Base-by-base conservation (phyloP, 1,284 basidiomycete genomes). In the Irpex rosettiformis region DNA sequence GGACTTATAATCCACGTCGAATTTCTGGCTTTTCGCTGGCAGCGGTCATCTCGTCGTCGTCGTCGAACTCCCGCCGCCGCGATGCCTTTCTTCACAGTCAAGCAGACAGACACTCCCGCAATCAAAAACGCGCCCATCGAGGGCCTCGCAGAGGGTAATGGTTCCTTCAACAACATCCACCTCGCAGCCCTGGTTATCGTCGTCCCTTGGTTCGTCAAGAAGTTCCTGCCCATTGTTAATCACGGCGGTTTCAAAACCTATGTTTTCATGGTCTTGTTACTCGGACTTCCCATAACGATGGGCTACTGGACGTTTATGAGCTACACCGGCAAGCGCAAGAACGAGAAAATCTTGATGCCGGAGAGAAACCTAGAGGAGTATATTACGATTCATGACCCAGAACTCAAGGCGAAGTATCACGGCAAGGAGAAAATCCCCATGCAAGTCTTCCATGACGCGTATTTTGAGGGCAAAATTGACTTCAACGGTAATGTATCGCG, bases 361-460 rank as follows among this genome's bases (percentile, higher is more conserved):
- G 88, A 89, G 62, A 90, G 89, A 73, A 84, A 90, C 65, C 84
- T 97, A 63, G 89, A 91, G 68, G 84, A 91, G 67, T 99, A 99
- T 74, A 90, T 99, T 70, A 89, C 87, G 57, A 90, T 98, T 77
- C 89, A 93, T 66, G 94, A 98, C 77, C 73, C 78, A 1, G 87
- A 86, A 62, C 81, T 99, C 69, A 90, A 86, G 77, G 79, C 80
- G 27, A 81, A 88, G 66, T 98, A 95, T 79, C 76, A 85, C 54
- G 85, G 85, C 65, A 86, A 84, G 73, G 88, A 89, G 72, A 98
- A 98, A 77, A 98, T 99, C 64, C 96, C 96, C 53, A 97, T 98
- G 89, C 95, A 99, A 77, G 77, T 92, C 64, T 97, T 98, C 82
- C 91, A 99, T 73, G 97, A 99, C 78, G 93, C 94, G 63, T 99